Evolutionary conservation across 306 rosid species (phyloP).

Genomic region (Hylodesmum podocarpum): DNA sequence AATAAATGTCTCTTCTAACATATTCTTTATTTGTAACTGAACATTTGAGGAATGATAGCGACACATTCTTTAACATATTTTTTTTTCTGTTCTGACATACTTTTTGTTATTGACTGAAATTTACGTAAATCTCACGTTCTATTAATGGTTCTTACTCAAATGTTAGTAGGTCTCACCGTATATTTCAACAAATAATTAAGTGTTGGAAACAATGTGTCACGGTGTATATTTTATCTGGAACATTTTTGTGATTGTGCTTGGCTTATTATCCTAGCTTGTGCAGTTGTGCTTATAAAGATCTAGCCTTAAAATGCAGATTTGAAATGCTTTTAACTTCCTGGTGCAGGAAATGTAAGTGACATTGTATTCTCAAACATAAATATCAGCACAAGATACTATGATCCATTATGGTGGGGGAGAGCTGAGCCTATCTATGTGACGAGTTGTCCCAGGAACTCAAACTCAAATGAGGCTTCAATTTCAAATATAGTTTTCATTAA

Average conservation of each 20-base stretch:
- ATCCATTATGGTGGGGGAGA: conserved; percentile 97
- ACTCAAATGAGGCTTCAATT: conserved; percentile 79
- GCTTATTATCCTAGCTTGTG: neutral
- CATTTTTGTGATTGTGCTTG: neutral
- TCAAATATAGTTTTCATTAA: conserved; percentile 71
- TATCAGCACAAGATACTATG: conserved; percentile 89
- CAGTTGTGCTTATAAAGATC: neutral
- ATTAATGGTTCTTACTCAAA: neutral
- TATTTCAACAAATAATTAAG: neutral
- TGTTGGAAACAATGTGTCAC: neutral
- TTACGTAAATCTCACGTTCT: too few relatives aligned
- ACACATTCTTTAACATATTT: neutral
- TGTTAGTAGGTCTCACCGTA: neutral
- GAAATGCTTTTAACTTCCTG: conserved; percentile 19
- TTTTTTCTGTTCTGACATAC: neutral
- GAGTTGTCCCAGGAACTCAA: conserved; percentile 62
- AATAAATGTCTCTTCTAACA: neutral
- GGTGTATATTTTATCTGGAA: neutral
- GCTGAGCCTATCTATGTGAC: conserved; percentile 94
- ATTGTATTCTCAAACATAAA: conserved; percentile 88
- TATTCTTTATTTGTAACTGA: neutral
- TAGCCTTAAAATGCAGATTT: neutral
- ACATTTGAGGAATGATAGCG: neutral
- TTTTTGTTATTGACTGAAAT: neutral
- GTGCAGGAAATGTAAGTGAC: conserved; percentile 83